Conservation (phyloP, 2,329 filamentous ascomycete species). For the Aspergillus spinulosporus region DNA sequence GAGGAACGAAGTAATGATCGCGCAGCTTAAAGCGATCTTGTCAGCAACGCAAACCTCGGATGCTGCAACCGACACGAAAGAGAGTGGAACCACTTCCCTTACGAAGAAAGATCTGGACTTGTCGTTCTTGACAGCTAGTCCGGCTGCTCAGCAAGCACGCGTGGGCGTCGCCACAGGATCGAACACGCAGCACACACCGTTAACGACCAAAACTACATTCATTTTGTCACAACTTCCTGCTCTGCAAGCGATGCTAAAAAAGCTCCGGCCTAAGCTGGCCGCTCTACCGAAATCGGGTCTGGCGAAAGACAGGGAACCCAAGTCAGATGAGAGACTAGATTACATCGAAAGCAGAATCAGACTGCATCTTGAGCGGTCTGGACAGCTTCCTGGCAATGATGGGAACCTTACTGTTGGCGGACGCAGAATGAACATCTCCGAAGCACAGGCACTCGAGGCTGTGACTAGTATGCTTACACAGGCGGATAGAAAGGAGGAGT, state of each 20-base stretch:
- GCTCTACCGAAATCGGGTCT: slow-evolving; percentile 40
- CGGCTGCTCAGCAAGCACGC: slow-evolving; percentile 49
- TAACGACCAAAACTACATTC: slow-evolving; percentile 61
- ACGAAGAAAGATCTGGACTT: slow-evolving; percentile 41
- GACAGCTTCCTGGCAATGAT: slow-evolving; percentile 38
- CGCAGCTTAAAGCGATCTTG: slow-evolving; percentile 62
- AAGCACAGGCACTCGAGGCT: slow-evolving; percentile 45
- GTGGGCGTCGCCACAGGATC: slow-evolving; percentile 42
- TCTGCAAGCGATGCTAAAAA: slow-evolving; percentile 68
- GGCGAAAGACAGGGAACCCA: slow-evolving; percentile 50
- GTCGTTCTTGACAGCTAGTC: slow-evolving; percentile 57
- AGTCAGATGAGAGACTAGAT: slow-evolving; percentile 69
- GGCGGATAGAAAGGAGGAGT: slow-evolving; percentile 23
- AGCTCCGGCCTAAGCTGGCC: slow-evolving; percentile 65
- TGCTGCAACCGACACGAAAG: slow-evolving; percentile 19
- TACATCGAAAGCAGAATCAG: slow-evolving; percentile 82
- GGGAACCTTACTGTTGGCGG: slow-evolving; percentile 39
- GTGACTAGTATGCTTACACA: slow-evolving; percentile 40
- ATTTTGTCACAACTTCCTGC: slow-evolving; percentile 80
- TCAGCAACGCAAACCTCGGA: slow-evolving; percentile 31
- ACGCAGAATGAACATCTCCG: slow-evolving; percentile 41
- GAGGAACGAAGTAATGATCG: slow-evolving; percentile 70
- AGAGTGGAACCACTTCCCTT: slow-evolving; percentile 25
- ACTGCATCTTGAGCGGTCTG: slow-evolving; percentile 67
- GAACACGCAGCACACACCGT: slow-evolving; percentile 37